A percentile compares a stretch with the other conserved stretches of the same genome.
Conservation (phyloP, 805 yeast genomes). For the Yarrowia sp. region DNA sequence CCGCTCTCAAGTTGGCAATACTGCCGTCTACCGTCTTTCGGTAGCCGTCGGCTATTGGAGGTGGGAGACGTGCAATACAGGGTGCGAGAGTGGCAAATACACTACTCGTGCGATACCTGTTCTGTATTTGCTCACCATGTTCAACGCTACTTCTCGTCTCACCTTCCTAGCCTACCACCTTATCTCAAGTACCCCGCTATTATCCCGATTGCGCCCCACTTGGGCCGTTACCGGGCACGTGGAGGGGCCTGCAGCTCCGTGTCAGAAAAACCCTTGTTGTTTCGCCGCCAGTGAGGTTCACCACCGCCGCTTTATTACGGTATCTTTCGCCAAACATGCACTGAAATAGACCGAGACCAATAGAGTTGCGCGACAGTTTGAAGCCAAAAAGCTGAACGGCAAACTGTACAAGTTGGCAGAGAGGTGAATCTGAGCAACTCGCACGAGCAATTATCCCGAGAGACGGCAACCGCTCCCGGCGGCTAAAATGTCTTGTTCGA, state of each 20-base stretch:
- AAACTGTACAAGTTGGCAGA: not conserved
- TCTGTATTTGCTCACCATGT: no score
- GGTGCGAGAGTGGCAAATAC: not conserved
- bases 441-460: conserved; percentile 4
- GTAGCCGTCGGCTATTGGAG: conserved; percentile 22
- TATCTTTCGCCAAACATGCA: not conserved
- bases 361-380: conserved; percentile 23
- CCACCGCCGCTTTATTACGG: not conserved
- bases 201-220: conserved; percentile 5
- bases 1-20: conserved; percentile 24
- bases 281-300: no score
- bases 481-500: not conserved
- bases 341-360: conserved; percentile 23
- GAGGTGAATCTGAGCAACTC: no score
- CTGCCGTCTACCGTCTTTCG: conserved; percentile 11
- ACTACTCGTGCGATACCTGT: no score
- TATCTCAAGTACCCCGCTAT: not conserved
- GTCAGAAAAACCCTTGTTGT: no score
- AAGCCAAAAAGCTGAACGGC: conserved; percentile 4
- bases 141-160: no score
- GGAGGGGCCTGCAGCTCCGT: conserved; percentile 3
- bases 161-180: no score
- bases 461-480: not conserved
- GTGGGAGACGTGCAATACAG: conserved; percentile 11
- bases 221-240: conserved; percentile 19